Evolutionary conservation across 768 basidiomycete species (phyloP), one percentile per base, ranked within the genome.

Genomic region (Lactifluus subvellereus): DNA sequence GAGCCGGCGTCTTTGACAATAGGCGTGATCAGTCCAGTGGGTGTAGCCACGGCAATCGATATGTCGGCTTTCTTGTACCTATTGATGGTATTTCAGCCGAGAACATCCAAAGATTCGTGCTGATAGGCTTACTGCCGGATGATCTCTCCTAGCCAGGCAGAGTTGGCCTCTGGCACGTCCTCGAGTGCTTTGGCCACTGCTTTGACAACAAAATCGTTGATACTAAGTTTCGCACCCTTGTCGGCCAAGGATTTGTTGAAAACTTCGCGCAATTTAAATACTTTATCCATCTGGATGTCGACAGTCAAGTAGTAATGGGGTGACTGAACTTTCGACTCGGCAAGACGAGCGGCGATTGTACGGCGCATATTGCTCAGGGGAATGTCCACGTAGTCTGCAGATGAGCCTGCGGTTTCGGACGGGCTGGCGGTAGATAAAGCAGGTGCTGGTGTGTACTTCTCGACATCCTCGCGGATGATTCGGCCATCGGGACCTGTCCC

Each of bases 121-220:
- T 33, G 61, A 45, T 55, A 20, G n/a, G 75, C 94, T 70, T 74
- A 97, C 95, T 91, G 90, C 76, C 97, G 80, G 75, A 99, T 96
- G 61, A 87, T 83, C 67, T 99, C 96, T 67, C 95, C 95, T 64
- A 98, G 75, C 97, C 96, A 98, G 13, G 95, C 94, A 56, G 94
- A 92, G 80, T 99, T 99, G 68, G 88, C 95, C 74, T 98, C 97
- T 51, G 97, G 97, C 35, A 98, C 95, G 71, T 98, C 97, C 48
- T 84, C 82, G 54, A 98, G 81, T 1, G 97, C 95, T 69, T 93
- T 89, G 9, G 89, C 85, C 37, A 89, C 85, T 5, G 94, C 97
- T 77, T 99, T 99, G 72, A 98, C 86, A 70, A 99, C 84, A 73
- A 99, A 99, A 77, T 99, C 97, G 74, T 98, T 98, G 62, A 99